phyloP scores from a whole-genome alignment of 768 basidiomycete genomes.

The Hebeloma cylindrosporum region DNA sequence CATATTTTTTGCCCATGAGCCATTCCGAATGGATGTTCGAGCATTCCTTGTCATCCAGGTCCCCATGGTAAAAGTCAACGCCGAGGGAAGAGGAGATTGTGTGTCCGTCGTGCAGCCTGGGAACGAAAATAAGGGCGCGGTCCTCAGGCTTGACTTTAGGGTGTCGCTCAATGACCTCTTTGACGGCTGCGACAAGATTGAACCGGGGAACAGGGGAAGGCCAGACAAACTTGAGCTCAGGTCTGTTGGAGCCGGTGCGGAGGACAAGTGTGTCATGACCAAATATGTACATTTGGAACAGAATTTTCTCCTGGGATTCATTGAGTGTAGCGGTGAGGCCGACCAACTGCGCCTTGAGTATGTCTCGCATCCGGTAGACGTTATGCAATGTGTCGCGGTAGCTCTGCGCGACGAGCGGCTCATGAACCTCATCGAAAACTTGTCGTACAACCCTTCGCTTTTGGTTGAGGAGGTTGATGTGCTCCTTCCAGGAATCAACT shows the following conservation, averaged over 20 bases:
- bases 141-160: no score
- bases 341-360: constrained; percentile 14
- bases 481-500: constrained; percentile 6
- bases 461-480: not conserved
- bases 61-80: constrained; percentile 10
- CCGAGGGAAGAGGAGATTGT: not conserved
- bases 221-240: constrained; percentile 6
- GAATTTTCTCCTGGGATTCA: not conserved
- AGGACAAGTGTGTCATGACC: constrained; percentile 1
- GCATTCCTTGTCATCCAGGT: not conserved
- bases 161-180: no score
- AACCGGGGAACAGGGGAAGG: not conserved
- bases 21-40: constrained; percentile 4
- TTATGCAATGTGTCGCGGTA: constrained; percentile 13
- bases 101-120: not conserved
- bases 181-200: not conserved
- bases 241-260: not conserved
- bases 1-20: not conserved
- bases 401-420: constrained; percentile 4
- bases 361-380: constrained; percentile 13
- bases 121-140: constrained; percentile 14
- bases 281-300: constrained; percentile 9
- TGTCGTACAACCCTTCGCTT: constrained; percentile 1
- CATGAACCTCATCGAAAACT: constrained; percentile 27
- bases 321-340: constrained; percentile 23